Conservation (phyloP, 225 moss, liverwort and hornwort species). For the Bryoerythrophyllum caledonicum region DNA sequence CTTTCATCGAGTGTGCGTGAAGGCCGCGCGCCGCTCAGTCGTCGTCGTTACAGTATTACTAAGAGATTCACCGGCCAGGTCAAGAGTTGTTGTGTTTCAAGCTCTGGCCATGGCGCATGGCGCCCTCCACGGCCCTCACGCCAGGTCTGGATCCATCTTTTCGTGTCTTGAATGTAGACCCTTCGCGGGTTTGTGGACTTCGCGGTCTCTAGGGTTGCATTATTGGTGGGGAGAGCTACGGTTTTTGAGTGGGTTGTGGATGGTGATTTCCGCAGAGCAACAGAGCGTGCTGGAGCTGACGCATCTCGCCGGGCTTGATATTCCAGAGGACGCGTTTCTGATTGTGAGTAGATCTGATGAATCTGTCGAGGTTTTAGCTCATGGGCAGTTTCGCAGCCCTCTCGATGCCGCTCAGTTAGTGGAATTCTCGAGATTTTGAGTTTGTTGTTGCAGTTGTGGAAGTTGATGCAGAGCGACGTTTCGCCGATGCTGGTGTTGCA, state of each 20-base stretch:
- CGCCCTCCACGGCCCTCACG: constrained; percentile 26
- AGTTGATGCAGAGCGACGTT: constrained; percentile 82
- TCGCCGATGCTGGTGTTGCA: constrained; percentile 78
- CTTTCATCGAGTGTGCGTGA: background rate
- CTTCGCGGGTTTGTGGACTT: constrained; percentile 4
- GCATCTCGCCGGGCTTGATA: constrained; percentile 72
- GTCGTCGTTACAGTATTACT: background rate
- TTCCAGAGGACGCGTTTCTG: constrained; percentile 62
- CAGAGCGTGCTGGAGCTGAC: constrained; percentile 78
- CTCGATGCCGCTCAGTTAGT: too few relatives aligned
- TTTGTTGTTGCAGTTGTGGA: constrained; percentile 54
- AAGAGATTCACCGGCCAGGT: background rate
- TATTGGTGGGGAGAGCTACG: background rate
- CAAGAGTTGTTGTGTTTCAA: background rate
- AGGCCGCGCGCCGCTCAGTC: constrained; percentile 3
- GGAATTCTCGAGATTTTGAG: too few relatives aligned
- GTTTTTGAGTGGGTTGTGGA: background rate
- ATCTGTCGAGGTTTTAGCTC: background rate
- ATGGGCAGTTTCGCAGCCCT: too few relatives aligned
- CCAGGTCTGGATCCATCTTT: constrained; percentile 18
- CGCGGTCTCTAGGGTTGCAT: constrained; percentile 13
- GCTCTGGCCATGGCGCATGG: constrained; percentile 43
- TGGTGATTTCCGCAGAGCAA: constrained; percentile 59
- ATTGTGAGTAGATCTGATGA: constrained; percentile 51
- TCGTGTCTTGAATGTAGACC: background rate